Evolutionary conservation across 495 filamentous ascomycete species (phyloP).

Genomic region (Aspergillus campestris): DNA sequence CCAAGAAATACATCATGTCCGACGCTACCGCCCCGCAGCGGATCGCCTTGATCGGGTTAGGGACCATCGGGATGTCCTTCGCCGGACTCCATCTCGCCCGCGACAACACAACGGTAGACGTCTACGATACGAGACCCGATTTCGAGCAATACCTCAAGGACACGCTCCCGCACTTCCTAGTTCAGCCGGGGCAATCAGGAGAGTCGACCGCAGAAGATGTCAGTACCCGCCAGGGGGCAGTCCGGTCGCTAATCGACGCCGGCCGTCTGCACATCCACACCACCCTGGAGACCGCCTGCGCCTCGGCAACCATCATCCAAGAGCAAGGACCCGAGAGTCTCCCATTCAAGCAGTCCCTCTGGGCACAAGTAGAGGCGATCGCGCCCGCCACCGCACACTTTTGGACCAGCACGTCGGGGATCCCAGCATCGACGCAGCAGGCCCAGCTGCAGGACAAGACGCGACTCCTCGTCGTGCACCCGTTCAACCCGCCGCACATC

Average conservation of each 20-base stretch:
- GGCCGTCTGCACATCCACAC: conserved; percentile 27
- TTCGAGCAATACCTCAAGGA: conserved; percentile 34
- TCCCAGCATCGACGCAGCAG: conserved; percentile 42
- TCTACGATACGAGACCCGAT: conserved; percentile 48
- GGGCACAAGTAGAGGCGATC: conserved; percentile 36
- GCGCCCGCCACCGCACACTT: conserved; percentile 34
- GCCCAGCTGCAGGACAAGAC: conserved; percentile 27
- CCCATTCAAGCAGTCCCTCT: conserved; percentile 43
- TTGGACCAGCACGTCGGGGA: conserved; percentile 51
- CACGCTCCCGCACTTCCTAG: conserved; percentile 27
- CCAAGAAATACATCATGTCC: conserved; percentile 11
- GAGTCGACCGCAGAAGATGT: conserved; percentile 6
- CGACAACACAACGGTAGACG: conserved; percentile 31
- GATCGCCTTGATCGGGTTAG: conserved; percentile 46
- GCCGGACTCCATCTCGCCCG: conserved; percentile 45
- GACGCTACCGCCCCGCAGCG: conserved; percentile 14
- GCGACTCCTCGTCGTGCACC: conserved; percentile 49
- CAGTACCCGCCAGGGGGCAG: background rate
- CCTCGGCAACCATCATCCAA: conserved; percentile 43
- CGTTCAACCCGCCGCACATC: conserved; percentile 56
- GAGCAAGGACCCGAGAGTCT: conserved; percentile 50
- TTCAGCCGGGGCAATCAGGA: background rate
- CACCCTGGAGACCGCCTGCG: conserved; percentile 33
- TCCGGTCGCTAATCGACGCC: conserved; percentile 16
- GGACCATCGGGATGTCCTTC: conserved; percentile 56